phyloP scores from a whole-genome alignment of 495 filamentous ascomycete species.

The Cercophora sp. region DNA sequence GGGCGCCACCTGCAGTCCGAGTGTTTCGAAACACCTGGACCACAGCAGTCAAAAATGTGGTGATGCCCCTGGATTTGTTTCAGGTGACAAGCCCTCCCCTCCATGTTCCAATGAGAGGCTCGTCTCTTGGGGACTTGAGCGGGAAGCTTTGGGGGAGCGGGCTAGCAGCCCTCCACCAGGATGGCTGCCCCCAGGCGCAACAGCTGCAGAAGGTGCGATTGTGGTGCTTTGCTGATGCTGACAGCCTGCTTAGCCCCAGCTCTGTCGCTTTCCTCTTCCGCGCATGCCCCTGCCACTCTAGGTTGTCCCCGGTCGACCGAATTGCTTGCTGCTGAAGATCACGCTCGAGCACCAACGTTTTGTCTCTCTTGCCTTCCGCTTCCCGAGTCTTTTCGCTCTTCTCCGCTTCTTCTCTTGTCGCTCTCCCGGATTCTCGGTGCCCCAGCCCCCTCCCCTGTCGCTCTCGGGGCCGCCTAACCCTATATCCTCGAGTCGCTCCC shows the following conservation, averaged over 20 bases:
- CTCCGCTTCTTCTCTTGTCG: slow-evolving; percentile 38
- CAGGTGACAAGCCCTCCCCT: slow-evolving; percentile 19
- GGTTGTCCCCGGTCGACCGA: too few species aligned
- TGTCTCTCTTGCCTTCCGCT: slow-evolving; percentile 8
- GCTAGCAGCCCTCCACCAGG: too few species aligned
- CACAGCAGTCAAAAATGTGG: slow-evolving; percentile 16
- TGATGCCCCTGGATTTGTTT: slow-evolving; percentile 24
- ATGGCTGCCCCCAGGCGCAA: too few species aligned
- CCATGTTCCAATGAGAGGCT: slow-evolving; percentile 13
- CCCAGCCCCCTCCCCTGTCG: slow-evolving; percentile 18
- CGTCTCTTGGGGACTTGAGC: slow-evolving; percentile 12
- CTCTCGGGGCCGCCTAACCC: background rate
- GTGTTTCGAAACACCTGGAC: slow-evolving; percentile 30
- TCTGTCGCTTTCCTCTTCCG: too few species aligned
- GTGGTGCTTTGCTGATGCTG: too few species aligned
- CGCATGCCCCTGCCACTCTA: too few species aligned
- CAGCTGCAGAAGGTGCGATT: too few species aligned
- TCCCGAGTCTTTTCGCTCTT: slow-evolving; percentile 22
- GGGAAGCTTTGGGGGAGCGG: too few species aligned
- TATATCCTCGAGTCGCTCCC: slow-evolving; percentile 9
- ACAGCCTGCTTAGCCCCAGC: too few species aligned
- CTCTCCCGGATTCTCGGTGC: slow-evolving; percentile 33
- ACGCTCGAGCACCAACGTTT: background rate
- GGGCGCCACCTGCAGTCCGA: slow-evolving; percentile 23
- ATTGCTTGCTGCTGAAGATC: slow-evolving; percentile 1